phyloP scores from a whole-genome alignment of 2,329 filamentous ascomycete species.

The Colletotrichum sp. region DNA sequence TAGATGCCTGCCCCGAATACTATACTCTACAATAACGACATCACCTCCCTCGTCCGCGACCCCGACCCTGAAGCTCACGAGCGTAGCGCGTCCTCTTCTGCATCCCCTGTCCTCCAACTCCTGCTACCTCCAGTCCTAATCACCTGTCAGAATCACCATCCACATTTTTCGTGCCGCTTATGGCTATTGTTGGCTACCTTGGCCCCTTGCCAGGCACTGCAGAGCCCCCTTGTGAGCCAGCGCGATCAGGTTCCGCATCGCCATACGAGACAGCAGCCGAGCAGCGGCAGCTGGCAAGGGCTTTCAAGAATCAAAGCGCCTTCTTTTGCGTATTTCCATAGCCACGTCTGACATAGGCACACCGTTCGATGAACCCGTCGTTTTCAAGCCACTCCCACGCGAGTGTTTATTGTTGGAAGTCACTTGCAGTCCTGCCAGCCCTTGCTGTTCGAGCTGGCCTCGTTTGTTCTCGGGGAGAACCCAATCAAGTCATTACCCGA shows the following conservation, averaged over 20 bases:
- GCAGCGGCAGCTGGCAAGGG: no score
- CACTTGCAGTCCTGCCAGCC: no score
- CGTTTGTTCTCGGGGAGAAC: not conserved
- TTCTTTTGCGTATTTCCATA: no score
- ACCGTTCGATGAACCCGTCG: no score
- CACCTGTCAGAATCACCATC: not conserved
- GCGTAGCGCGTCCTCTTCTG: not conserved
- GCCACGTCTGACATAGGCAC: no score
- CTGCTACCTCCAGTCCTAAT: not conserved
- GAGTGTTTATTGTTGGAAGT: no score
- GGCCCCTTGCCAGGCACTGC: not conserved
- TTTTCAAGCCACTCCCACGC: no score
- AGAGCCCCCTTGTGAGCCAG: not conserved
- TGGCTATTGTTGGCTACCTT: not conserved
- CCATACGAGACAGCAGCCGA: no score
- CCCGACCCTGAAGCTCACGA: not conserved
- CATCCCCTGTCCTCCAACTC: not conserved
- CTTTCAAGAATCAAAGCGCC: no score
- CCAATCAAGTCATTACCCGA: not conserved
- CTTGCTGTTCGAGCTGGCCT: not conserved
- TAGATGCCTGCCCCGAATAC: accelerated
- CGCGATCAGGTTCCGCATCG: not conserved
- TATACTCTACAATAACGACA: not conserved
- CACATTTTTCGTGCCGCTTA: not conserved
- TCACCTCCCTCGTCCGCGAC: not conserved